Evolutionary conservation across 805 yeast genomes (phyloP), one percentile per base, ranked within the genome.

Genomic region (Candida andamanensis): DNA sequence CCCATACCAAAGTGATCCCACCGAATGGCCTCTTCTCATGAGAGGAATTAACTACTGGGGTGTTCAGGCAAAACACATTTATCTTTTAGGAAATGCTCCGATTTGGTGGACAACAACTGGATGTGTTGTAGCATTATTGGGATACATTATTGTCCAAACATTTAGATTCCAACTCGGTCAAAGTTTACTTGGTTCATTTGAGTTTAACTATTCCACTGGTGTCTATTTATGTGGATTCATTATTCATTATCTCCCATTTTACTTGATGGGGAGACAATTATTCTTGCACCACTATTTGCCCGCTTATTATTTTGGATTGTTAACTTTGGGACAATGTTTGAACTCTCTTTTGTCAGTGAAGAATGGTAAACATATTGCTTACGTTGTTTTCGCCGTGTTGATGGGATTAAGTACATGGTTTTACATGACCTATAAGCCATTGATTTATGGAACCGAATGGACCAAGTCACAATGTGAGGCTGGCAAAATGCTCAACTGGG

Each of bases 261-360:
- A 74, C 60, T 63, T 89, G 37, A 89, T 89, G 97, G 87, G 79
- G 15, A 78, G 97, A 63, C 97, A 89, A 63, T 60, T 89, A 60
- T 89, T 90, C 66, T 67, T 89, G 54, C 97, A 89, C 58, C 97
- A 89, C 59, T 90, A 90, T 58, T 63, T 92, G 45, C 97, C 96
- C 35, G 85, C 97, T 2, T 73, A 85, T 32, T 92, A 86, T 63
- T 92, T 92, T 59, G 92, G 86, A 28, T 67, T 85, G 33, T 67
- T 85, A 42, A 85, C 81, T 2, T 63, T 85, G 31, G 84, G 83
- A n/a, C 89, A 82, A 40, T 63, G 71, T 33, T 59, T 78, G 29
- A 84, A 80, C 42, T 57, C 76, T 33, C 42, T 73, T 20, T 69
- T 53, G 26, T 42, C 54, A 16, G 60, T 35, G 32, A 60, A 39